These are phyloP conservation scores for Metschnikowia arizonensis DNA, from an alignment of 805 yeast genomes.

Conservation along the genomic window DNA sequence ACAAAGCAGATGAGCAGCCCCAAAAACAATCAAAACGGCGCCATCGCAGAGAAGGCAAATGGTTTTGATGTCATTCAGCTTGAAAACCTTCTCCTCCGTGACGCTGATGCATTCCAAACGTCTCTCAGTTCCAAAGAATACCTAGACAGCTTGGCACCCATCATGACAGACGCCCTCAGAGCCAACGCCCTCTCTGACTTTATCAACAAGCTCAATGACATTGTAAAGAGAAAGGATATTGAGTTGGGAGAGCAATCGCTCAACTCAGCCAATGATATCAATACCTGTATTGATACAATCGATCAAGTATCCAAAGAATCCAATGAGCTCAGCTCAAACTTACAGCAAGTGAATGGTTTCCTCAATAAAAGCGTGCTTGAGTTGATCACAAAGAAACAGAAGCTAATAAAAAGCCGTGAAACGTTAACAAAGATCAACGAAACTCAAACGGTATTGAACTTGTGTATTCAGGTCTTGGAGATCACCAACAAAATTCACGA, in stretches of 20 bases:
- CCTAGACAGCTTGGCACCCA: slow-evolving; percentile 75
- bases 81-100: slow-evolving; percentile 36
- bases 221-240: slow-evolving; percentile 56
- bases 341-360: slow-evolving; percentile 52
- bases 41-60: background rate
- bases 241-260: slow-evolving; percentile 63
- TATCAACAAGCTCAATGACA: slow-evolving; percentile 49
- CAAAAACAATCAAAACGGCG: background rate
- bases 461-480: slow-evolving; percentile 78
- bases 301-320: slow-evolving; percentile 58
- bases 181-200: slow-evolving; percentile 53
- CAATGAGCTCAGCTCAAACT: slow-evolving; percentile 49
- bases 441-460: slow-evolving; percentile 62
- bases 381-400: slow-evolving; percentile 58
- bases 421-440: slow-evolving; percentile 65
- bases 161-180: slow-evolving; percentile 59
- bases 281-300: slow-evolving; percentile 58
- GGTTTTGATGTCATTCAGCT: slow-evolving; percentile 28
- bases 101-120: slow-evolving; percentile 41
- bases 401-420: slow-evolving; percentile 56
- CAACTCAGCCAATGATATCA: slow-evolving; percentile 53
- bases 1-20: slow-evolving; percentile 3
- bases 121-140: slow-evolving; percentile 61
- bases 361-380: slow-evolving; percentile 63
- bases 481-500: slow-evolving; percentile 83